Evolutionary conservation across 805 yeast species (phyloP).

Genomic region (Naumovozyma baii): DNA sequence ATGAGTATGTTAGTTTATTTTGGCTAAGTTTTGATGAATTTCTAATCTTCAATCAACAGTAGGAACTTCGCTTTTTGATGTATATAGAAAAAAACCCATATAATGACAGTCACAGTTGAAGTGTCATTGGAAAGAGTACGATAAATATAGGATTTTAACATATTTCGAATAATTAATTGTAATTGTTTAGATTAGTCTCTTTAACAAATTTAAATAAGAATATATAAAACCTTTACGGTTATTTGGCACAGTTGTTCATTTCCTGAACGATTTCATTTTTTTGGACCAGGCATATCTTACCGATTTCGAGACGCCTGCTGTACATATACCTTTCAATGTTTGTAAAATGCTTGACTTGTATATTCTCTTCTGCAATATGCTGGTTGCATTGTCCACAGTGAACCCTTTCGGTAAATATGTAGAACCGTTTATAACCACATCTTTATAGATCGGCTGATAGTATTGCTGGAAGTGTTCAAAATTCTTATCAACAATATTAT

Average conservation of each 20-base stretch:
- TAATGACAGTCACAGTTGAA: too few species aligned
- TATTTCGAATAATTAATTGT: too few species aligned
- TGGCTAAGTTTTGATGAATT: too few species aligned
- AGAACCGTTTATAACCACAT: constrained; percentile 28
- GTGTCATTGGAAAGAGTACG: too few species aligned
- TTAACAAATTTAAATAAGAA: neutral
- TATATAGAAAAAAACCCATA: neutral
- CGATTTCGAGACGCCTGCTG: constrained; percentile 74
- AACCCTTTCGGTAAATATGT: constrained; percentile 33
- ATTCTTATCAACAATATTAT: constrained; percentile 77
- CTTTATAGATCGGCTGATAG: constrained; percentile 51
- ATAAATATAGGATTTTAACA: too few species aligned
- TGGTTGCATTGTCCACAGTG: constrained; percentile 30
- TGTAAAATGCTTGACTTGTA: constrained; percentile 64
- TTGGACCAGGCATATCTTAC: constrained; percentile 71
- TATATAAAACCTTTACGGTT: too few species aligned
- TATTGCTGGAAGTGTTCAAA: constrained; percentile 55
- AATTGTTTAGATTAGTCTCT: too few species aligned
- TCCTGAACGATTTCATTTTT: constrained; percentile 30
- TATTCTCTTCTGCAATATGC: constrained; percentile 45
- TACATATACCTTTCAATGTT: constrained; percentile 70
- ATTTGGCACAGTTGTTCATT: neutral
- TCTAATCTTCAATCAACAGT: too few species aligned
- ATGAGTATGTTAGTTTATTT: too few species aligned
- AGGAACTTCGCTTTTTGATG: neutral